A percentile compares a stretch with the other conserved stretches of the same genome.
Conservation (phyloP, 2,329 filamentous ascomycete species). For the Elsinoe perseae region DNA sequence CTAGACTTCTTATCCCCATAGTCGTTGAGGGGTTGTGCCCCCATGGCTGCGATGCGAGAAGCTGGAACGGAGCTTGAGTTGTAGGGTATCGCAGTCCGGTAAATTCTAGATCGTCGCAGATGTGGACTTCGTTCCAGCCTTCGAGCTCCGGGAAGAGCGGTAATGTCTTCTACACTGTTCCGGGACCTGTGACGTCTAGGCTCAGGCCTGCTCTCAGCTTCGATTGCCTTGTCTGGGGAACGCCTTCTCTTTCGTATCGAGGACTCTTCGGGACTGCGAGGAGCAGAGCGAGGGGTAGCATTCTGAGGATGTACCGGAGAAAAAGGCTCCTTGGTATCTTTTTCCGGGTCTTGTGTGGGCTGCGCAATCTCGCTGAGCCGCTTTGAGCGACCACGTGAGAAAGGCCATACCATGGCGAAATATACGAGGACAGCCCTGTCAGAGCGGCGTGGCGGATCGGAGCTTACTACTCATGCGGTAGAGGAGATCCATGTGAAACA, state of each 20-base stretch:
- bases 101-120: constrained; percentile 36
- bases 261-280: constrained; percentile 12
- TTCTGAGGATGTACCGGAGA: constrained; percentile 5
- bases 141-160: constrained; percentile 37
- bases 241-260: constrained; percentile 14
- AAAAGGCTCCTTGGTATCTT: constrained; percentile 12
- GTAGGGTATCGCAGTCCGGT: constrained; percentile 37
- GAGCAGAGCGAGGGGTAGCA: constrained; percentile 11
- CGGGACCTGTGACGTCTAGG: constrained; percentile 13
- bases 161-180: constrained; percentile 36
- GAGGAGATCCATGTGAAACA: constrained; percentile 12
- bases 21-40: constrained; percentile 38
- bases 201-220: constrained; percentile 2
- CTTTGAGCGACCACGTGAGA: constrained; percentile 15
- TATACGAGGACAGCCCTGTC: constrained; percentile 6
- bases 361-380: constrained; percentile 11
- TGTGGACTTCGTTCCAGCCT: constrained; percentile 41
- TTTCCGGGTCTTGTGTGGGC: constrained; percentile 10
- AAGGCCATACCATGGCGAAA: constrained; percentile 15
- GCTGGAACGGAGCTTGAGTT: constrained; percentile 28
- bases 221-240: constrained; percentile 8
- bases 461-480: constrained; percentile 11
- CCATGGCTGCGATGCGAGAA: constrained; percentile 33
- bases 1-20: constrained; percentile 41
- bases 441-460: constrained; percentile 4